phyloP scores from a whole-genome alignment of 208 protist genomes.

The Leishmania tropica region DNA sequence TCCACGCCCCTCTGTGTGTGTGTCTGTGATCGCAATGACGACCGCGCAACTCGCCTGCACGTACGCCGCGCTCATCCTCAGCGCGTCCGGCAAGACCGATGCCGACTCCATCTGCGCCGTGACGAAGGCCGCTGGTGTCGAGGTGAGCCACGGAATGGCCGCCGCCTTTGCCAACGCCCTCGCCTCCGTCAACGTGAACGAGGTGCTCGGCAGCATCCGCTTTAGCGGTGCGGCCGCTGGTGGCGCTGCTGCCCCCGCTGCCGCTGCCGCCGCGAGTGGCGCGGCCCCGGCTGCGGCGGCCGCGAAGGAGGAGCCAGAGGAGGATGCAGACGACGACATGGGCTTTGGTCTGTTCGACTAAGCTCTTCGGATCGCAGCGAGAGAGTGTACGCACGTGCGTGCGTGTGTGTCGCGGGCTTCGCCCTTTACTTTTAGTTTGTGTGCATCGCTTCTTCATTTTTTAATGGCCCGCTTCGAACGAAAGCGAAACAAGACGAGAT shows the following conservation, averaged over 20 bases:
- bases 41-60: conserved; percentile 93
- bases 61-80: conserved; percentile 94
- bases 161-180: conserved; percentile 66
- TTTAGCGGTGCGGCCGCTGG: conserved; percentile 62
- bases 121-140: conserved; percentile 77
- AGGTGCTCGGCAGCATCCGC: conserved; percentile 73
- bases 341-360: conserved; percentile 92
- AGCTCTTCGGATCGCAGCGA: conserved; percentile 12
- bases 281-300: conserved; percentile 54
- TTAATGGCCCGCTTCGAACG: neutral
- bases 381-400: neutral
- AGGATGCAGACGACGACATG: conserved; percentile 89
- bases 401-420: neutral
- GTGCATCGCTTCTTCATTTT: neutral
- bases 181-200: conserved; percentile 52
- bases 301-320: conserved; percentile 67
- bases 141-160: conserved; percentile 80
- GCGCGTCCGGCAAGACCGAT: conserved; percentile 88
- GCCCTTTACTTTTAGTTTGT: neutral
- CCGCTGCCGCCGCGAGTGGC: neutral
- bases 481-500: too few species aligned
- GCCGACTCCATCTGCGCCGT: conserved; percentile 59
- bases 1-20: neutral
- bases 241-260: conserved; percentile 35
- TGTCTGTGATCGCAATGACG: conserved; percentile 7